Conservation (phyloP, 768 basidiomycete species). For the Terana coerulea region DNA sequence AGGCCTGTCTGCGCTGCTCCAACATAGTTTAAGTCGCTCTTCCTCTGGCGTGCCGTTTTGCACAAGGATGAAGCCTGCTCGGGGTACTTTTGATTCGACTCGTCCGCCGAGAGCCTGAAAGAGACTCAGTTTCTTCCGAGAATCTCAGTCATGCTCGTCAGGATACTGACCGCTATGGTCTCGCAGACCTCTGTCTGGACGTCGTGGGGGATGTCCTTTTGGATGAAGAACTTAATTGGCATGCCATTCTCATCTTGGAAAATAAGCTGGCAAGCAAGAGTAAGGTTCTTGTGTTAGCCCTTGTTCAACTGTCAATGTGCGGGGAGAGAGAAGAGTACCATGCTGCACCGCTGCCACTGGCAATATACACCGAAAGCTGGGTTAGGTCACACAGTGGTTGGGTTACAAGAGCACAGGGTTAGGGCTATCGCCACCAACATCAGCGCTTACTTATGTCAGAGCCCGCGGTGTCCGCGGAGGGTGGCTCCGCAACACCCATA, state of each 20-base stretch:
- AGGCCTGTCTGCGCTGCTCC: constrained; percentile 65
- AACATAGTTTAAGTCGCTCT: constrained; percentile 71
- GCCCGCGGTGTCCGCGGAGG: no score
- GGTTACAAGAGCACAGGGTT: no score
- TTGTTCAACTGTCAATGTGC: not conserved
- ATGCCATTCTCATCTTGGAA: constrained; percentile 68
- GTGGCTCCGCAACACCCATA: no score
- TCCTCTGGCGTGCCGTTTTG: constrained; percentile 68
- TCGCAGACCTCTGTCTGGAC: constrained; percentile 70
- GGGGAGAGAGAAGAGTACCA: not conserved
- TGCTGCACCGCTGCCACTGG: not conserved
- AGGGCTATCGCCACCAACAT: no score
- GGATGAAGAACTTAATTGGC: constrained; percentile 80
- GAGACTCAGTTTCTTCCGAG: constrained; percentile 9
- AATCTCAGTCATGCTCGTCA: no score
- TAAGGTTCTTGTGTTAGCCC: not conserved
- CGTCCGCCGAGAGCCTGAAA: constrained; percentile 67
- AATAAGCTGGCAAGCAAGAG: constrained; percentile 44
- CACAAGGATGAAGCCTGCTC: constrained; percentile 70
- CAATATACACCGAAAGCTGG: constrained; percentile 11
- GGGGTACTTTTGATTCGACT: constrained; percentile 74
- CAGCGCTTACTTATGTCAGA: no score
- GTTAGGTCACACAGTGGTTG: constrained; percentile 18
- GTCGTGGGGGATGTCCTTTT: constrained; percentile 69
- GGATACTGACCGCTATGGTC: constrained; percentile 56